phyloP scores from a whole-genome alignment of 2,329 filamentous ascomycete species.

The Ophiocordyceps camponoti-rufipedis region DNA sequence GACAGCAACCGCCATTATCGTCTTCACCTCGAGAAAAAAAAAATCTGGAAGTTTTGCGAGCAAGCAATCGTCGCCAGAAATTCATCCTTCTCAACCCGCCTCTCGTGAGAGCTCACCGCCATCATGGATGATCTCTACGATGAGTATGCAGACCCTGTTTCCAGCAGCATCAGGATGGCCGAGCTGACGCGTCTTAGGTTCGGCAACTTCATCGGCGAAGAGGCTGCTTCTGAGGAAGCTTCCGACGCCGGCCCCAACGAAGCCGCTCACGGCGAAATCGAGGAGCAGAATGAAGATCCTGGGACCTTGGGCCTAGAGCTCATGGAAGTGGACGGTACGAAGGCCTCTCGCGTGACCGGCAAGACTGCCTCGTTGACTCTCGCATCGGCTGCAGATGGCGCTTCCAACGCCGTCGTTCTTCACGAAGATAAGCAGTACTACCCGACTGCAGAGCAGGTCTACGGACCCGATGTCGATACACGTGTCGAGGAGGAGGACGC shows the following conservation, averaged over 20 bases:
- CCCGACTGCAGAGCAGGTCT: constrained; percentile 90
- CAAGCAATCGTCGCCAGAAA: neutral
- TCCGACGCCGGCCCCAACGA: constrained; percentile 60
- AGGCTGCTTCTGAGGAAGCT: constrained; percentile 67
- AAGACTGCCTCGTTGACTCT: neutral
- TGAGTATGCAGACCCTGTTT: constrained; percentile 39
- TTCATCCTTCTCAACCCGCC: neutral
- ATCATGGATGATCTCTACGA: constrained; percentile 93
- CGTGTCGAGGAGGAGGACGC: constrained; percentile 94
- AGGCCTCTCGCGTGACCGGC: constrained; percentile 4
- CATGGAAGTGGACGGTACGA: constrained; percentile 75
- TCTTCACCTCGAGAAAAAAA: no score
- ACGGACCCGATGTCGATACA: constrained; percentile 86
- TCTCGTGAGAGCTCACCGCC: constrained; percentile 1
- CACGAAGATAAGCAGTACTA: constrained; percentile 99
- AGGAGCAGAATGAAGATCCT: constrained; percentile 50
- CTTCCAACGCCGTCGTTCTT: constrained; percentile 90
- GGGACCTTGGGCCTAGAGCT: constrained; percentile 58
- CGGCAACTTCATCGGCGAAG: constrained; percentile 95
- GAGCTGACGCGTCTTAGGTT: constrained; percentile 38
- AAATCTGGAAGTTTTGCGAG: neutral
- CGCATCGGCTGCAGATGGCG: constrained; percentile 36
- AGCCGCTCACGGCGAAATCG: constrained; percentile 66
- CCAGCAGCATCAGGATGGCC: neutral
- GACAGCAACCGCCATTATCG: no score